Conservation (phyloP, 768 basidiomycete species). For the Amanita fuliginea region DNA sequence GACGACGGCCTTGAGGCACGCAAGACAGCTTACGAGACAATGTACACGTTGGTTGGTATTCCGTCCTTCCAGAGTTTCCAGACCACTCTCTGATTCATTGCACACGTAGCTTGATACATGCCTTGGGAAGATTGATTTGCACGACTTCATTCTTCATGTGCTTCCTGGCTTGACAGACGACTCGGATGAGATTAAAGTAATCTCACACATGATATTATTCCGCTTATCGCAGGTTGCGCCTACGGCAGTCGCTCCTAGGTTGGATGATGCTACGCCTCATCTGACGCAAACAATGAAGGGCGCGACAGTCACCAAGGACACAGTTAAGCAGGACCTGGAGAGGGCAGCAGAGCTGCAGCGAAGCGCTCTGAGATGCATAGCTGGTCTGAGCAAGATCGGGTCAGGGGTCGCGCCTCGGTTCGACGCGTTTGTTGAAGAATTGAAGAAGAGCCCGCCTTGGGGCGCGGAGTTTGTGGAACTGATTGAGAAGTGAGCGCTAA, state of each 20-base stretch:
- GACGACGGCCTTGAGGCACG: constrained; percentile 95
- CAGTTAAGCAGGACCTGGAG: constrained; percentile 88
- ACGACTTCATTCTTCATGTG: constrained; percentile 74
- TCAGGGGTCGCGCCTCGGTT: constrained; percentile 59
- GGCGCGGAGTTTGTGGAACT: constrained; percentile 61
- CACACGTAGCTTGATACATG: constrained; percentile 75
- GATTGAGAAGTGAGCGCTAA: constrained; percentile 13
- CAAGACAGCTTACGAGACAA: constrained; percentile 95
- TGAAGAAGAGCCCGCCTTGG: constrained; percentile 58
- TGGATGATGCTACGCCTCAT: constrained; percentile 77
- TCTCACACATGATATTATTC: constrained; percentile 92
- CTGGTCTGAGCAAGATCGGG: constrained; percentile 72
- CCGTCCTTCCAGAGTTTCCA: neutral
- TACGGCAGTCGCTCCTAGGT: constrained; percentile 66
- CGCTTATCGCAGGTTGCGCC: constrained; percentile 82
- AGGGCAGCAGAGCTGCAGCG: constrained; percentile 84
- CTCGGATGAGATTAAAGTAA: constrained; percentile 94
- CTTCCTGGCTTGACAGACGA: constrained; percentile 78
- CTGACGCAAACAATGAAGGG: constrained; percentile 89
- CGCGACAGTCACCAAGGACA: constrained; percentile 82
- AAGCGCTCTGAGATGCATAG: constrained; percentile 81
- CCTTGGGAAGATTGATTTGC: constrained; percentile 75
- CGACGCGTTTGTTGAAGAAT: constrained; percentile 67
- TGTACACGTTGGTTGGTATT: constrained; percentile 80
- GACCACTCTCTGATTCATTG: neutral